phyloP scores from a whole-genome alignment of 768 basidiomycete species.

The Rhizopogon vulgaris region DNA sequence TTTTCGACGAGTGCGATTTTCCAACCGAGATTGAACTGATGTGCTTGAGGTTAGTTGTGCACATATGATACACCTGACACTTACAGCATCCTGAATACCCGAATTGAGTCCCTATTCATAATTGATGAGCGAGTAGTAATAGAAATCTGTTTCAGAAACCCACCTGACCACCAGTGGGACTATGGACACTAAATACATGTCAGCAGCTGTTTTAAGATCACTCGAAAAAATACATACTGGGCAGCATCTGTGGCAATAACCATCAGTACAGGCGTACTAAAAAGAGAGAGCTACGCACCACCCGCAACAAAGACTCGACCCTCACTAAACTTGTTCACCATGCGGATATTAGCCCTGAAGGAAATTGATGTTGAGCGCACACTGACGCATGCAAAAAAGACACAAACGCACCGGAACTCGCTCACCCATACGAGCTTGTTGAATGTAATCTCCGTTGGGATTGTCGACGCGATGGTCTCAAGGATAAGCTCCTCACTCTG shows the following conservation, averaged over 20 bases:
- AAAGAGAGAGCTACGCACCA: slow-evolving; percentile 1
- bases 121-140: not conserved
- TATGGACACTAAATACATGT: not conserved
- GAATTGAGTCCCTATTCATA: slow-evolving; percentile 11
- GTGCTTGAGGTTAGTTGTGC: not conserved
- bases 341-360: slow-evolving; percentile 8
- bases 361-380: not conserved
- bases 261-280: not conserved
- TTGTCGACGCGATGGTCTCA: not conserved
- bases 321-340: slow-evolving; percentile 8
- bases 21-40: slow-evolving; percentile 24
- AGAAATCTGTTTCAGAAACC: not conserved
- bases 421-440: not conserved
- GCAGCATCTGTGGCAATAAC: slow-evolving; percentile 6
- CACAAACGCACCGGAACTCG: slow-evolving; percentile 6
- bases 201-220: too few species aligned
- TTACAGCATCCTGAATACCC: slow-evolving; percentile 13
- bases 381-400: too few species aligned
- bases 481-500: not conserved
- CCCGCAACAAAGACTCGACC: slow-evolving; percentile 13
- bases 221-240: too few species aligned
- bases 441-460: not conserved
- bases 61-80: not conserved
- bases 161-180: slow-evolving; percentile 6
- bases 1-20: slow-evolving; percentile 23